Percentiles rank a stretch among this genome's conserved stretches.
These are phyloP conservation scores for Polymyxa betae DNA, from an alignment of 208 protist species.

Conservation along the genomic window DNA sequence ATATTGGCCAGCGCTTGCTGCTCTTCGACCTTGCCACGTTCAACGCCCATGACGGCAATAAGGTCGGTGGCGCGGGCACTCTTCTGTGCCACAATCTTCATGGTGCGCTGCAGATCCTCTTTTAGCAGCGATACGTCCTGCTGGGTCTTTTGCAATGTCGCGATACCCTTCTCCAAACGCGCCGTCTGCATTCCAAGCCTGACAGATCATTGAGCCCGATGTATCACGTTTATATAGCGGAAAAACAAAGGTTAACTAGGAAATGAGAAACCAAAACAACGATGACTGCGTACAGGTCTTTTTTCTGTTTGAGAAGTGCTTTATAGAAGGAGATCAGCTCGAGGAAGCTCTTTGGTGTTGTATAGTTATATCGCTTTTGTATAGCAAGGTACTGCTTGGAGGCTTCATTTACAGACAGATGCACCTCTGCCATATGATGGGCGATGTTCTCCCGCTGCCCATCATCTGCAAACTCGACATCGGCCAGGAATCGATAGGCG, in stretches of 20 bases:
- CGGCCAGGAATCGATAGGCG: slow-evolving; percentile 77
- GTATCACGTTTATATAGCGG: no score
- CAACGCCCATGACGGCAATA: slow-evolving; percentile 56
- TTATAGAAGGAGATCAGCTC: slow-evolving; percentile 98
- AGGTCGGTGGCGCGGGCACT: slow-evolving; percentile 50
- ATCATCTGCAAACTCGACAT: slow-evolving; percentile 65
- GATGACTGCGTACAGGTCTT: slow-evolving; percentile 70
- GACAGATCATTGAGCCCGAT: not conserved
- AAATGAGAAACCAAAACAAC: not conserved
- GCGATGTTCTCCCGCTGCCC: slow-evolving; percentile 59
- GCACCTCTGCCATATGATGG: slow-evolving; percentile 67
- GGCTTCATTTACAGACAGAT: slow-evolving; percentile 85
- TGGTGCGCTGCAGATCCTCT: slow-evolving; percentile 69
- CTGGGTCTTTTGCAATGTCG: slow-evolving; percentile 74
- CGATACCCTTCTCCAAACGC: slow-evolving; percentile 75
- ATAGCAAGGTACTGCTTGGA: slow-evolving; percentile 86
- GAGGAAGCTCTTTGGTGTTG: slow-evolving; percentile 98
- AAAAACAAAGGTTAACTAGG: no score
- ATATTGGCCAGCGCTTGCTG: slow-evolving; percentile 81
- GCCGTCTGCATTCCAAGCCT: slow-evolving; percentile 84
- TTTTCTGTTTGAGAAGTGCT: slow-evolving; percentile 86
- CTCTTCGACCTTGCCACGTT: slow-evolving; percentile 73
- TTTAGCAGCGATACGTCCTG: slow-evolving; percentile 72
- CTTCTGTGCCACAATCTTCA: slow-evolving; percentile 67
- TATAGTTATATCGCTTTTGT: slow-evolving; percentile 95